A percentile compares a stretch with the other conserved stretches of the same genome.
Evolutionary conservation across 768 basidiomycete genomes (phyloP).

Genomic region (Hortiboletus flavorubellus): DNA sequence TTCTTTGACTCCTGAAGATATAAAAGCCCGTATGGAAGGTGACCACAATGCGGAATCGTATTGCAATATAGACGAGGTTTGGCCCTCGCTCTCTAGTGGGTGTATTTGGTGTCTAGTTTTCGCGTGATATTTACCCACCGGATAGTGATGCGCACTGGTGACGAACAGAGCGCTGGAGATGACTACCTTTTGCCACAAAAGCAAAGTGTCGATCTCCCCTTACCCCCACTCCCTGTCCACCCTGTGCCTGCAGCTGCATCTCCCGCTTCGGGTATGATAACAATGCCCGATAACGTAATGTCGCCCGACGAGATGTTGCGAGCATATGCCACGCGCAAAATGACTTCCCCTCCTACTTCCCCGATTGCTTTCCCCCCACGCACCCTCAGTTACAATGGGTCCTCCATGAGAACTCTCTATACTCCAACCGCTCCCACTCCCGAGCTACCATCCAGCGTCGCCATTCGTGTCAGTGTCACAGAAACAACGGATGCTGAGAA

Average conservation of each 20-base stretch:
- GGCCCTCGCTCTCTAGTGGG: constrained; percentile 69
- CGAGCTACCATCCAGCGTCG: constrained; percentile 2
- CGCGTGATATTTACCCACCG: constrained; percentile 4
- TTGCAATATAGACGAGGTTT: constrained; percentile 51
- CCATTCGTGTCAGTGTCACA: constrained; percentile 4
- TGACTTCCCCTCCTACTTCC: constrained; percentile 32
- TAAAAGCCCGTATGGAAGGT: constrained; percentile 48
- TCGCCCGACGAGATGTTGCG: constrained; percentile 76
- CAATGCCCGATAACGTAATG: constrained; percentile 42
- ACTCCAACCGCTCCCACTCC: constrained; percentile 16
- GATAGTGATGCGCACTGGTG: constrained; percentile 72
- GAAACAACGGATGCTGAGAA: constrained; percentile 17
- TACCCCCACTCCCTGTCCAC: constrained; percentile 34
- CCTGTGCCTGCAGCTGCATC: constrained; percentile 31
- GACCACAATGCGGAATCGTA: constrained; percentile 30
- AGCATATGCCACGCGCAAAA: constrained; percentile 57
- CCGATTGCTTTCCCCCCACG: constrained; percentile 31
- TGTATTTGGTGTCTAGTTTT: constrained; percentile 1
- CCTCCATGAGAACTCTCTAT: constrained; percentile 31
- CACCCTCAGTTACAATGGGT: constrained; percentile 21
- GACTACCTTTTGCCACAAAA: constrained; percentile 45
- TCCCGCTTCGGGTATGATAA: constrained; percentile 37
- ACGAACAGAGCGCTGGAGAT: constrained; percentile 26
- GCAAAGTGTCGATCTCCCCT: constrained; percentile 25
- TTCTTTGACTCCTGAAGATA: constrained; percentile 57